phyloP scores from a whole-genome alignment of 2,329 filamentous ascomycete genomes.

The Fusarium begoniae region DNA sequence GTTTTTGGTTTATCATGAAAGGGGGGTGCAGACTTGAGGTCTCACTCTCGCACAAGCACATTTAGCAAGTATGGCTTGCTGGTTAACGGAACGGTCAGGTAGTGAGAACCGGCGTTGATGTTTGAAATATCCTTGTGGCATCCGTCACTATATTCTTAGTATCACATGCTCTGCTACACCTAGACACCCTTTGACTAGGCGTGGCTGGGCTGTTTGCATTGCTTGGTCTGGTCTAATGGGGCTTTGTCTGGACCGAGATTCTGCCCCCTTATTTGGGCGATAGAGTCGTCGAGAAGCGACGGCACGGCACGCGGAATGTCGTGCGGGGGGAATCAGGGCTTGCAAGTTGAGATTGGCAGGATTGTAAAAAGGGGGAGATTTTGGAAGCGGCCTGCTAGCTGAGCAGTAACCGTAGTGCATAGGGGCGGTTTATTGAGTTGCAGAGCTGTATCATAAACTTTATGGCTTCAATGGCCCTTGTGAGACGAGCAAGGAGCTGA shows the following conservation, averaged over 20 bases:
- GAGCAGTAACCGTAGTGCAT: constrained; percentile 4
- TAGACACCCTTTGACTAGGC: neutral
- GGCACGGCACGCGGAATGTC: constrained; percentile 11
- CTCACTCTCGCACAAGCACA: constrained; percentile 26
- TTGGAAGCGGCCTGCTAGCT: constrained; percentile 19
- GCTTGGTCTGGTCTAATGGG: constrained; percentile 37
- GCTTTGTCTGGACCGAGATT: constrained; percentile 29
- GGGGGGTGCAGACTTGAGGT: constrained; percentile 21
- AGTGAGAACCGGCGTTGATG: constrained; percentile 39
- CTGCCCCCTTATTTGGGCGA: constrained; percentile 27
- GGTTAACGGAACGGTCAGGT: constrained; percentile 25
- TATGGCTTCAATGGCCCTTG: constrained; percentile 28
- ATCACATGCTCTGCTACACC: constrained; percentile 10
- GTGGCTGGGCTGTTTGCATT: neutral
- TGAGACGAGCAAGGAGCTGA: constrained; percentile 4
- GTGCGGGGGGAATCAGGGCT: neutral
- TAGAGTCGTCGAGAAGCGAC: constrained; percentile 36
- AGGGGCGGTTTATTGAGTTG: constrained; percentile 9
- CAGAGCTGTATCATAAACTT: constrained; percentile 35
- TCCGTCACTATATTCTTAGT: constrained; percentile 27
- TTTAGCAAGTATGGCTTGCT: constrained; percentile 34
- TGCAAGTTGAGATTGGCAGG: constrained; percentile 39
- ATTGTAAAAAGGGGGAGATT: constrained; percentile 8
- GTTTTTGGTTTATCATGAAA: constrained; percentile 33
- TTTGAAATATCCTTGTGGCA: constrained; percentile 32